These are phyloP conservation scores for Ploettnerulaceae sp. DNA, from an alignment of 2,329 filamentous ascomycete genomes.

Conservation along the genomic window DNA sequence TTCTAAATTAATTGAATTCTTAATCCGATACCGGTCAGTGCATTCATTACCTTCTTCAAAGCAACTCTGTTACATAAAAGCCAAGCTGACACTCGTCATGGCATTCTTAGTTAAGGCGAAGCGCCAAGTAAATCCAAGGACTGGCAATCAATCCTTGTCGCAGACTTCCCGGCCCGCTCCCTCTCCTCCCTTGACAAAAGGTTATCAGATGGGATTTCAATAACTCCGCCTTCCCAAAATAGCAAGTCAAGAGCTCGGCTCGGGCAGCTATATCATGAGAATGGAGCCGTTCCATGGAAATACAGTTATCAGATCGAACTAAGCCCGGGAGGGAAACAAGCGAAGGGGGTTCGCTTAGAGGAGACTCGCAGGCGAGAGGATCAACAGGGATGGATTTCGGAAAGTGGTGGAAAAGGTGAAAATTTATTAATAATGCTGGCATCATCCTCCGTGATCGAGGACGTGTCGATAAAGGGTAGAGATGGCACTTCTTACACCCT, in stretches of 20 bases:
- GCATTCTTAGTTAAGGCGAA: too few species aligned
- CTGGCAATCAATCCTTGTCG: background rate
- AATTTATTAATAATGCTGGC: too few species aligned
- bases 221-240: slow-evolving; percentile 4
- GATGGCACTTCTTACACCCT: too few species aligned
- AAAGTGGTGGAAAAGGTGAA: too few species aligned
- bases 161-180: background rate
- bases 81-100: too few species aligned
- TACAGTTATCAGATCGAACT: slow-evolving; percentile 9
- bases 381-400: background rate
- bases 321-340: slow-evolving; percentile 1
- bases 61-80: slow-evolving; percentile 3
- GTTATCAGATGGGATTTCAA: background rate
- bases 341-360: background rate
- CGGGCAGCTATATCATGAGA: too few species aligned
- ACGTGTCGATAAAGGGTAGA: too few species aligned
- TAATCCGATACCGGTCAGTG: background rate
- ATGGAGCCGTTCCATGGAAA: background rate
- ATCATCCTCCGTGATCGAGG: too few species aligned
- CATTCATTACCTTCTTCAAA: background rate
- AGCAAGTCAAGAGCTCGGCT: background rate
- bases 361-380: background rate
- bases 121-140: background rate
- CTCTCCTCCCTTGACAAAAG: background rate
- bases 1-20: too few species aligned